A percentile compares a stretch with the other conserved stretches of the same genome.
These are phyloP conservation scores for Yamadazyma atmosphaerica DNA, from an alignment of 1,139 yeast genomes.

Conservation along the genomic window DNA sequence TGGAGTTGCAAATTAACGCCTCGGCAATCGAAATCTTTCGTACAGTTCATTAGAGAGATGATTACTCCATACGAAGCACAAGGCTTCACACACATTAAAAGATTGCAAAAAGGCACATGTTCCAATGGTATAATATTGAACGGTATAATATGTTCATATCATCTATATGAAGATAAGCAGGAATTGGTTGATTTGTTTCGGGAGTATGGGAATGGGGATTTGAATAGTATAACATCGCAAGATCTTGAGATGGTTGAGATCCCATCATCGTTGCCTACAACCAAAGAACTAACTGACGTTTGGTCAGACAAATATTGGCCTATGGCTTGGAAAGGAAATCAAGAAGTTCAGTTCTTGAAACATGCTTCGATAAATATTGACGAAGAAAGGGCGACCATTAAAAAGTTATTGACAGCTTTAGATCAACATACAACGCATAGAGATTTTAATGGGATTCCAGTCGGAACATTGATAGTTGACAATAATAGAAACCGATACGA, in stretches of 20 bases:
- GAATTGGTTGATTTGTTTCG: constrained; percentile 10
- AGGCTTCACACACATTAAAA: constrained; percentile 32
- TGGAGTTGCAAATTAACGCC: constrained; percentile 55
- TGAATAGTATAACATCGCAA: constrained; percentile 11
- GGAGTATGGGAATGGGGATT: constrained; percentile 12
- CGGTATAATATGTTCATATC: constrained; percentile 31
- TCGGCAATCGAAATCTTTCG: constrained; percentile 26
- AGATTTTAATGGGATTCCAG: constrained; percentile 6
- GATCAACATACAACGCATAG: constrained; percentile 6
- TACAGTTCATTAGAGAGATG: constrained; percentile 26
- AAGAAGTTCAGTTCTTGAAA: constrained; percentile 69
- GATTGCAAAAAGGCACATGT: constrained; percentile 25
- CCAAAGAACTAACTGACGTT: constrained; percentile 57
- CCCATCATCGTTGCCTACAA: constrained; percentile 41
- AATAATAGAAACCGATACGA: constrained; percentile 4
- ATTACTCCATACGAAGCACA: constrained; percentile 28
- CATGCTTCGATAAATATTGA: constrained; percentile 50
- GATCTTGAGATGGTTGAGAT: constrained; percentile 24
- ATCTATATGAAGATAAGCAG: constrained; percentile 15
- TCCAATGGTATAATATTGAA: constrained; percentile 16
- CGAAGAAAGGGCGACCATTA: constrained; percentile 41
- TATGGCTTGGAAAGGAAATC: constrained; percentile 89
- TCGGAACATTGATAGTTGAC: constrained; percentile 11
- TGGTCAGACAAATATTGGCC: constrained; percentile 87
- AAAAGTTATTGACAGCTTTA: constrained; percentile 7